Conservation (phyloP, 768 basidiomycete species). For the Rhodosporidiobolus sp. region DNA sequence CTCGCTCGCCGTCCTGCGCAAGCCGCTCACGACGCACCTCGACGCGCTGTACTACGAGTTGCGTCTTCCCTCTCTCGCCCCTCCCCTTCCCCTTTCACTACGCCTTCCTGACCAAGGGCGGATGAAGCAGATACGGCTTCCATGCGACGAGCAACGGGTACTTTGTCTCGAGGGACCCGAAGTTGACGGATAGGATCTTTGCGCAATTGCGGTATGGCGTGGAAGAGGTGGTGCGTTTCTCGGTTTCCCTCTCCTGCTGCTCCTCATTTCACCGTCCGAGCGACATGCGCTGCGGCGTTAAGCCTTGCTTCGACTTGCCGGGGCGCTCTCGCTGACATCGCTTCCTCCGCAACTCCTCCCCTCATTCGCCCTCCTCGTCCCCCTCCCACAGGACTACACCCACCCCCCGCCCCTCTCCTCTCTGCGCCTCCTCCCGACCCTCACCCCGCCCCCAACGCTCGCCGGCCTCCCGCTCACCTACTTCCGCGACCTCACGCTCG, state of each 20-base stretch:
- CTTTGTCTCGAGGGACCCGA: slow-evolving; percentile 59
- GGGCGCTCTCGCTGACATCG: too few relatives aligned
- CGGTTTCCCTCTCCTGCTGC: background rate
- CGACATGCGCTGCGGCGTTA: too few relatives aligned
- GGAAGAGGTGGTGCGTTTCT: slow-evolving; percentile 47
- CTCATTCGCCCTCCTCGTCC: background rate
- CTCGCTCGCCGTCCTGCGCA: slow-evolving; percentile 56
- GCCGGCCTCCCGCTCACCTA: slow-evolving; percentile 61
- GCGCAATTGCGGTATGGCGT: slow-evolving; percentile 61
- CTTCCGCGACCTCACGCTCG: slow-evolving; percentile 71
- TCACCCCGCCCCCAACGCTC: slow-evolving; percentile 47
- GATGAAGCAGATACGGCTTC: slow-evolving; percentile 63
- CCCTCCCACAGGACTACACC: background rate
- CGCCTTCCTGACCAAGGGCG: background rate
- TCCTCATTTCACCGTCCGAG: too few relatives aligned
- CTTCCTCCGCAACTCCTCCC: too few relatives aligned
- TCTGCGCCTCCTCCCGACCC: background rate
- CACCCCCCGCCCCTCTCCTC: slow-evolving; percentile 14
- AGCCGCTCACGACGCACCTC: slow-evolving; percentile 60
- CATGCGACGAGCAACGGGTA: slow-evolving; percentile 55
- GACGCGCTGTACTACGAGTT: slow-evolving; percentile 50
- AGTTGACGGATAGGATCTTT: slow-evolving; percentile 69
- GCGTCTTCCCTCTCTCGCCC: background rate
- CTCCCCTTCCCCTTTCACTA: background rate
- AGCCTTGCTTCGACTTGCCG: too few relatives aligned